Conservation (phyloP, 495 filamentous ascomycete genomes). For the Aspergillus biplanus region DNA sequence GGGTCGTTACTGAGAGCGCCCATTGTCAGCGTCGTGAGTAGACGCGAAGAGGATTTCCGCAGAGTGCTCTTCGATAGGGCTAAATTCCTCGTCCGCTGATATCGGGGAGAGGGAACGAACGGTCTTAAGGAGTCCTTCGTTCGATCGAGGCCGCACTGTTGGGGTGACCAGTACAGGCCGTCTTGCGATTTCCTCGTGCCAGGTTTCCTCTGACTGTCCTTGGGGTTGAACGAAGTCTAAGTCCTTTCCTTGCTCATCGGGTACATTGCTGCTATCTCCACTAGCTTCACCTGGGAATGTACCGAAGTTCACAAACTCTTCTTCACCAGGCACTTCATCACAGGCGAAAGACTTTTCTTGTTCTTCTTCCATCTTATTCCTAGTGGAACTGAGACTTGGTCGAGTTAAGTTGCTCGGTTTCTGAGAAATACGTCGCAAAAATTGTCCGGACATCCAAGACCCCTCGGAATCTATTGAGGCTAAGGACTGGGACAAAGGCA, state of each 20-base stretch:
- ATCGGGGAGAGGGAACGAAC: conserved; percentile 52
- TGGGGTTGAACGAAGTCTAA: conserved; percentile 24
- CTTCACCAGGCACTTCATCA: conserved; percentile 61
- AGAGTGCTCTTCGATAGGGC: conserved; percentile 41
- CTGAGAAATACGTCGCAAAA: conserved; percentile 56
- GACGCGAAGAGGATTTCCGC: conserved; percentile 61
- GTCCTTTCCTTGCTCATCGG: conserved; percentile 39
- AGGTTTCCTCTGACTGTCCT: conserved; percentile 41
- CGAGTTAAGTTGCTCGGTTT: conserved; percentile 46
- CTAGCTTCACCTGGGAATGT: conserved; percentile 34
- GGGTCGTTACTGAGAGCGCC: conserved; percentile 46
- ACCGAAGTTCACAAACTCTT: conserved; percentile 62
- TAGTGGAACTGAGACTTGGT: conserved; percentile 51
- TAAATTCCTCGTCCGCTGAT: conserved; percentile 47
- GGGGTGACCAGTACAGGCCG: conserved; percentile 54
- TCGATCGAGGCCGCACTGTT: conserved; percentile 59
- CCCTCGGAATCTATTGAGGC: conserved; percentile 90
- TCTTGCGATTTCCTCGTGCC: conserved; percentile 58
- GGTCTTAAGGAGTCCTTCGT: conserved; percentile 68
- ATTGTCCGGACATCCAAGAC: conserved; percentile 85
- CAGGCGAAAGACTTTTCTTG: conserved; percentile 29
- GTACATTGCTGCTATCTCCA: conserved; percentile 44
- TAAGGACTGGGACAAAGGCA: conserved; percentile 69
- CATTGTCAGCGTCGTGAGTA: conserved; percentile 64
- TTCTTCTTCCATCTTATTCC: conserved; percentile 29